Evolutionary conservation across 441 rosid species (phyloP).

Genomic region (Arabidopsis hybrid): DNA sequence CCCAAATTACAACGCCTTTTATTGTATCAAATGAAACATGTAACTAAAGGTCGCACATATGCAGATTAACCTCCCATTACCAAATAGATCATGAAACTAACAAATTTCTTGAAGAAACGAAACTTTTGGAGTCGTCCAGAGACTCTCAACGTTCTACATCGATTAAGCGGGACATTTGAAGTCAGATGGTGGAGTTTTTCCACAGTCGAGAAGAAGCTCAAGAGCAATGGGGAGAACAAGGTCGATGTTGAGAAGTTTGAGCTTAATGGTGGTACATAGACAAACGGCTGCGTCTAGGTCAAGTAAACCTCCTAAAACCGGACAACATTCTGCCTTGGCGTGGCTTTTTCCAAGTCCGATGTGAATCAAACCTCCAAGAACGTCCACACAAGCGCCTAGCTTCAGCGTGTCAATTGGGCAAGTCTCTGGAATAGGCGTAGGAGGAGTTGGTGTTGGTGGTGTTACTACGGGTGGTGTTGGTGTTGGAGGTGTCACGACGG

Average conservation of each 20-base stretch:
- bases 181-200: slow-evolving; percentile 74
- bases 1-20: slow-evolving; percentile 28
- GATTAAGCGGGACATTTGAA: slow-evolving; percentile 64
- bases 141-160: slow-evolving; percentile 6
- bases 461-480: slow-evolving; percentile 8
- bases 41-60: slow-evolving; percentile 26
- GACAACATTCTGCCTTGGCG: slow-evolving; percentile 70
- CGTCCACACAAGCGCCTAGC: slow-evolving; percentile 78
- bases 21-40: slow-evolving; percentile 33
- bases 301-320: slow-evolving; percentile 67
- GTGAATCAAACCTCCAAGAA: slow-evolving; percentile 77
- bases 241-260: slow-evolving; percentile 68
- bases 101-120: slow-evolving; percentile 19
- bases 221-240: slow-evolving; percentile 81
- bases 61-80: slow-evolving; percentile 18
- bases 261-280: slow-evolving; percentile 79
- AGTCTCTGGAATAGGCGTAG: slow-evolving; percentile 54
- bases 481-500: slow-evolving; percentile 14
- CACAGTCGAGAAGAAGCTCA: slow-evolving; percentile 73
- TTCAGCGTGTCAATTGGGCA: slow-evolving; percentile 77
- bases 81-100: slow-evolving; percentile 21
- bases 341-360: slow-evolving; percentile 62
- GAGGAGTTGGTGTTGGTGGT: slow-evolving; percentile 44
- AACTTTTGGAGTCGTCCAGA: slow-evolving; percentile 15
- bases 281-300: slow-evolving; percentile 86